Base-by-base conservation (phyloP, 352 stramenopile genomes). In the Globisporangium perplexum region DNA sequence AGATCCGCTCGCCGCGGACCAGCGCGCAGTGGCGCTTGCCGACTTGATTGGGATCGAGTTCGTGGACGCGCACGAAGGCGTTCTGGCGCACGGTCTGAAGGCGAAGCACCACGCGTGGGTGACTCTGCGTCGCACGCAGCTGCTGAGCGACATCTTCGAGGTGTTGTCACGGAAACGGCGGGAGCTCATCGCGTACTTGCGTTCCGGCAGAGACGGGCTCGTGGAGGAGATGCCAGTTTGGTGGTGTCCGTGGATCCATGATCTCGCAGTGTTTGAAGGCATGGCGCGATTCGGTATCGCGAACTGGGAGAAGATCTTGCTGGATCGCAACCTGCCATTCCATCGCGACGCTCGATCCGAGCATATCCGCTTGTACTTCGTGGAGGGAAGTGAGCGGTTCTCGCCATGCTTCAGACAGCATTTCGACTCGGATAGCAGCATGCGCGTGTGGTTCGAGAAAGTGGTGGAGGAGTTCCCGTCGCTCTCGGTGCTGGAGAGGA, bases 171-270 rank as follows among this genome's bases (percentile, higher is more conserved):
- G 68, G 24, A 64, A 66, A 20, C 63, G 64, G 33, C 42, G 30
- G 22, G 65, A 66, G n/a, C 51, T 95, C 14, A 61, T 80, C 7
- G 49, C 61, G 47, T 65, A 77, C 28, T 59, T 95, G 30, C 70
- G 79, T 0, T 93, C 83, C 2, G 83, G 85, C 24, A 73, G 63
- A 23, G 57, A 71, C 6, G 60, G 71, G 45, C 62, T 92, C 8
- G 81, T 92, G 39, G 56, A 69, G 11, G 69, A 84, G 46, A 93
- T 95, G 82, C 85, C 85, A 4, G 77, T 92, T 30, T 95, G 85
- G 85, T 95, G 85, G 85, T 95, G 85, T 59, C 85, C 85, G 12
- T 95, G 85, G 85, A 75, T 93, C 26, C 85, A 95, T 53, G 85
- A 95, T 50, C 55, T 90, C 18, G 79, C 70, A 3, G 42, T 93